Conservation (phyloP, 257 asterid species). For the Cruciata laevipes region DNA sequence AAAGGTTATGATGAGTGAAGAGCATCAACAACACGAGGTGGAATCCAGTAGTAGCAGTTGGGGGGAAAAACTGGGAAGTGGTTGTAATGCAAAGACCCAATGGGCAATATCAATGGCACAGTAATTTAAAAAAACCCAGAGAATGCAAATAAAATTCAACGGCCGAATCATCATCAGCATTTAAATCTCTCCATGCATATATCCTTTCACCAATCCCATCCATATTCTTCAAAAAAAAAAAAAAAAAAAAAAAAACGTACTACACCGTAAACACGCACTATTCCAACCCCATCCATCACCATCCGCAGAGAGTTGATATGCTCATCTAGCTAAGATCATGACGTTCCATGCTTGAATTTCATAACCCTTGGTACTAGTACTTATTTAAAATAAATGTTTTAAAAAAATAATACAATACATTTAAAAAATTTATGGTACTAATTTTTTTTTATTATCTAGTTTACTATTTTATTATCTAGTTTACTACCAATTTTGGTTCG, state of each 20-base stretch:
- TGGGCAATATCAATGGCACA: not conserved
- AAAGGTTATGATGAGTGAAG: not conserved
- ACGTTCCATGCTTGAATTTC: slow-evolving; percentile 55
- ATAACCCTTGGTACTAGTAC: no score
- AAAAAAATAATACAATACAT: no score
- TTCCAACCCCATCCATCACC: slow-evolving; percentile 19
- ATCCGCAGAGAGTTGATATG: slow-evolving; percentile 25
- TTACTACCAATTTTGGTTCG: no score
- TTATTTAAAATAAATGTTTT: no score
- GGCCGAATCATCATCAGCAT: slow-evolving; percentile 16
- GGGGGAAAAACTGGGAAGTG: not conserved
- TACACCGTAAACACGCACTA: not conserved
- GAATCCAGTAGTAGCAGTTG: not conserved
- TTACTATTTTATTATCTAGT: no score
- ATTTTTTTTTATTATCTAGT: no score
- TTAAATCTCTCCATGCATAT: slow-evolving; percentile 34
- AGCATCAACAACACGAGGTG: not conserved
- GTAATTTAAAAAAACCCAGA: not conserved
- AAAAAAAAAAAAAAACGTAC: not conserved
- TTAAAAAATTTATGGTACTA: no score
- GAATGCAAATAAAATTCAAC: not conserved
- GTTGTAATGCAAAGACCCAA: not conserved
- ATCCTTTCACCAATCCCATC: slow-evolving; percentile 54
- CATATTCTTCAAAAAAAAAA: not conserved
- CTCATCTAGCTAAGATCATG: slow-evolving; percentile 20